A percentile compares a stretch with the other conserved stretches of the same genome.
Conservation (phyloP, 2,329 filamentous ascomycete genomes). For the Ascochyta clinopodiicola region DNA sequence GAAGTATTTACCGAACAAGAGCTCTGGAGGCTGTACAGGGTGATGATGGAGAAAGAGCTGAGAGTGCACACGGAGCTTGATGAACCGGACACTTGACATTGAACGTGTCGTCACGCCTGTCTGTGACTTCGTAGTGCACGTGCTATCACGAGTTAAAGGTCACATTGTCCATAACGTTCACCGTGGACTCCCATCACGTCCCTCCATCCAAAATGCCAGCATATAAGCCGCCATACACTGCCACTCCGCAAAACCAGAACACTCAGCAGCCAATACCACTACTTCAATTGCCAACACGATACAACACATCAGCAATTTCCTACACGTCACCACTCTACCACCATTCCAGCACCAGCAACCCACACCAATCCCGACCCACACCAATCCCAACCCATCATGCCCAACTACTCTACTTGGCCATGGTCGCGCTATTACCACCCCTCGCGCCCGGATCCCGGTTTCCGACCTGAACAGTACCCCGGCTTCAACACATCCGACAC, state of each 20-base stretch:
- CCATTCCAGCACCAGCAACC: too few species aligned
- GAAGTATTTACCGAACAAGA: conserved; percentile 54
- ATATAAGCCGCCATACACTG: not conserved
- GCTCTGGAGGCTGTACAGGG: conserved; percentile 60
- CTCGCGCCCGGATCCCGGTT: not conserved
- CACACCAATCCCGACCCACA: not conserved
- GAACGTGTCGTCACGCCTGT: not conserved
- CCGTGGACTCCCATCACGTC: not conserved
- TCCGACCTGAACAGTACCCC: not conserved
- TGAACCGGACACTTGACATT: not conserved
- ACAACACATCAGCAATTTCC: not conserved
- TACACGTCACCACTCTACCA: too few species aligned
- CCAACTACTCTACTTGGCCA: not conserved
- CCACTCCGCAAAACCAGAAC: not conserved
- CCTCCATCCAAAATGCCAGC: not conserved
- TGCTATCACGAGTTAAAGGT: not conserved
- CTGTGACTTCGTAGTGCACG: not conserved
- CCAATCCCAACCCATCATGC: not conserved
- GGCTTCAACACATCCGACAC: not conserved
- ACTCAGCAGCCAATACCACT: not conserved
- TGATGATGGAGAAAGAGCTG: conserved; percentile 67
- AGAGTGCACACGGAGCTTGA: conserved; percentile 64
- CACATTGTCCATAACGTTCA: not conserved
- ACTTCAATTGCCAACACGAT: not conserved
- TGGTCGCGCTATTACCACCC: not conserved